Evolutionary conservation across 805 yeast genomes (phyloP).

Genomic region (Cyberlindnera mississippiensis): DNA sequence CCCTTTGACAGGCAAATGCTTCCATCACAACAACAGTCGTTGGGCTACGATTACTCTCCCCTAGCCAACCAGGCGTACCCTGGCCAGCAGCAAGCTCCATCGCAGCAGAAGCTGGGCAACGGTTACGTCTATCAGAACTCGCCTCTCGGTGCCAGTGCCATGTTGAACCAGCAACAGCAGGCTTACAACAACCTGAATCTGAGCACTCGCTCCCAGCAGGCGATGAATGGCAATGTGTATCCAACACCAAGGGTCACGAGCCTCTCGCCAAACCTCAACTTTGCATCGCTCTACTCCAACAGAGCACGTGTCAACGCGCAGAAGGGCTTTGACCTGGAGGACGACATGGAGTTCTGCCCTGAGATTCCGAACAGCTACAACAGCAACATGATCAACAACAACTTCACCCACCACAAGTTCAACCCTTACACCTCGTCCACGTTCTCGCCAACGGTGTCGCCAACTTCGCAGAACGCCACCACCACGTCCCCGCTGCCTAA

Average conservation of each 20-base stretch:
- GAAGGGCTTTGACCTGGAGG: slow-evolving; percentile 59
- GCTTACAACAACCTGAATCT: slow-evolving; percentile 23
- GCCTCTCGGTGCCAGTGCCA: slow-evolving; percentile 13
- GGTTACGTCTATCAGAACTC: slow-evolving; percentile 16
- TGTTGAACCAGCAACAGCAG: slow-evolving; percentile 16
- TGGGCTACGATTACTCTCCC: slow-evolving; percentile 15
- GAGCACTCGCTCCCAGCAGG: slow-evolving; percentile 17
- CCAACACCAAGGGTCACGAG: slow-evolving; percentile 21
- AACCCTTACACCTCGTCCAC: slow-evolving; percentile 66
- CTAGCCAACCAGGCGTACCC: slow-evolving; percentile 12
- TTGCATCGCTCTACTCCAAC: slow-evolving; percentile 39
- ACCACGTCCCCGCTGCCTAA: slow-evolving; percentile 24
- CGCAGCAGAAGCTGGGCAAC: slow-evolving; percentile 13
- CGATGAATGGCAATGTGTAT: slow-evolving; percentile 6
- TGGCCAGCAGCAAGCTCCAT: slow-evolving; percentile 7
- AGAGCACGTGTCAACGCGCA: slow-evolving; percentile 54
- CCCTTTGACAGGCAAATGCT: slow-evolving; percentile 3
- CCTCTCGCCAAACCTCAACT: slow-evolving; percentile 24
- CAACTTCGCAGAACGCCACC: slow-evolving; percentile 28
- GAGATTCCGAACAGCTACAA: slow-evolving; percentile 27
- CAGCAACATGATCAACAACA: neutral
- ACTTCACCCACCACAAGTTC: slow-evolving; percentile 43
- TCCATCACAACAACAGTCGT: slow-evolving; percentile 10
- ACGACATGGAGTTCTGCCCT: slow-evolving; percentile 63
- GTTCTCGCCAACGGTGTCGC: slow-evolving; percentile 49